phyloP scores from a whole-genome alignment of 2,329 filamentous ascomycete genomes.

The Phaeosphaeria sp. region DNA sequence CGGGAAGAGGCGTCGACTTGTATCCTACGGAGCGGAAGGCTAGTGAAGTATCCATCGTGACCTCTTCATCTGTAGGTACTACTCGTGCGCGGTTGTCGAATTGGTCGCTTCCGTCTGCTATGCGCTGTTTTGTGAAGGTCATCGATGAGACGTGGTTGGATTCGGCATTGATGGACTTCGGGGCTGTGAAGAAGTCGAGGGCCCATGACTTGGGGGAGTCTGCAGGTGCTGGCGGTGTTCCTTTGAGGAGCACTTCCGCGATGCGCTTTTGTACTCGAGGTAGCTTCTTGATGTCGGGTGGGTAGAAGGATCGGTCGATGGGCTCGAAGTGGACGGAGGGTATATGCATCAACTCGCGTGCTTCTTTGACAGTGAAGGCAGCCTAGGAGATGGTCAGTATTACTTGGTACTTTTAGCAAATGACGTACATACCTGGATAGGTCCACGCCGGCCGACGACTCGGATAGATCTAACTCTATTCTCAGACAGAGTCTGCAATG shows the following conservation, averaged over 20 bases:
- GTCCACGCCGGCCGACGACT: slow-evolving; percentile 87
- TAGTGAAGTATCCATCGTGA: slow-evolving; percentile 68
- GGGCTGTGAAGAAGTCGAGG: slow-evolving; percentile 84
- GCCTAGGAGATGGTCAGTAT: slow-evolving; percentile 63
- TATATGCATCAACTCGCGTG: slow-evolving; percentile 84
- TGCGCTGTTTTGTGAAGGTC: slow-evolving; percentile 66
- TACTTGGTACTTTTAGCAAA: background rate
- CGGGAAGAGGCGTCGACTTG: slow-evolving; percentile 78
- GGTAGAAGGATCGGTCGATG: slow-evolving; percentile 71
- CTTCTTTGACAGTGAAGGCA: slow-evolving; percentile 94
- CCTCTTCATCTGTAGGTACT: slow-evolving; percentile 52
- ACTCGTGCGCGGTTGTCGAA: slow-evolving; percentile 62
- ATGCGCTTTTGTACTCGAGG: slow-evolving; percentile 78
- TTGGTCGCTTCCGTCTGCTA: slow-evolving; percentile 45
- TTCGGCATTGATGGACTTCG: slow-evolving; percentile 68
- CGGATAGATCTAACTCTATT: slow-evolving; percentile 81
- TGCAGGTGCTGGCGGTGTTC: slow-evolving; percentile 62
- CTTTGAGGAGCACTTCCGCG: slow-evolving; percentile 81
- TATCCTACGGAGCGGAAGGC: slow-evolving; percentile 97
- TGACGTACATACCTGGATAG: slow-evolving; percentile 71
- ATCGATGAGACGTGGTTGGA: slow-evolving; percentile 66
- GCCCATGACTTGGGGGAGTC: slow-evolving; percentile 75
- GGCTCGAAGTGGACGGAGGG: slow-evolving; percentile 74
- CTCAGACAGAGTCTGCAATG: slow-evolving; percentile 73
- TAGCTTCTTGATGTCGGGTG: slow-evolving; percentile 70